These are phyloP conservation scores for Lepidium didymum DNA, from an alignment of 345 rosid species.

Conservation along the genomic window DNA sequence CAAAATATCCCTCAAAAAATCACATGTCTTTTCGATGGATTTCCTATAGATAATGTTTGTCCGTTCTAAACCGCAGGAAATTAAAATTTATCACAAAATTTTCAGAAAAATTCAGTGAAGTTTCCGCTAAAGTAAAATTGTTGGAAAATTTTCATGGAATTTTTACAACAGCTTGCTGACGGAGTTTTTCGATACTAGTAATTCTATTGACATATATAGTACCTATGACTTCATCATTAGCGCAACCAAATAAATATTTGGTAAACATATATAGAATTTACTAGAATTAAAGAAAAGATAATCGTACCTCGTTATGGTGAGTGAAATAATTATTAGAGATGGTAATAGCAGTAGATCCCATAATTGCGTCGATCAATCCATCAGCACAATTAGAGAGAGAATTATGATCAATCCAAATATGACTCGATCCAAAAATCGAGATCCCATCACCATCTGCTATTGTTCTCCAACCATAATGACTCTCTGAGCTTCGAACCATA, in stretches of 20 bases:
- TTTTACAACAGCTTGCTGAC: too few relatives aligned
- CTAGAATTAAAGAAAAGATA: background rate
- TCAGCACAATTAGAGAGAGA: constrained; percentile 71
- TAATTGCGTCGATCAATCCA: constrained; percentile 60
- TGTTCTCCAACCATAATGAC: constrained; percentile 71
- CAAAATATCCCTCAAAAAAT: too few relatives aligned
- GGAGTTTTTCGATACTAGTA: background rate
- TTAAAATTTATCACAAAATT: too few relatives aligned
- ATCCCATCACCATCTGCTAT: constrained; percentile 77
- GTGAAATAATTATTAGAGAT: constrained; percentile 69
- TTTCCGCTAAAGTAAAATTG: too few relatives aligned
- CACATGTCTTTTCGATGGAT: too few relatives aligned
- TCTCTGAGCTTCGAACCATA: constrained; percentile 66
- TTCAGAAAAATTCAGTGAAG: too few relatives aligned
- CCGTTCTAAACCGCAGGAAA: too few relatives aligned
- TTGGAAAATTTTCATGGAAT: too few relatives aligned
- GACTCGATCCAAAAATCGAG: constrained; percentile 69
- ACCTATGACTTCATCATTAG: too few relatives aligned
- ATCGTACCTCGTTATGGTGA: constrained; percentile 61
- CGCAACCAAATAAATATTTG: background rate
- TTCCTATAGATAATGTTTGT: too few relatives aligned
- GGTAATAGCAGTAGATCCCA: constrained; percentile 71
- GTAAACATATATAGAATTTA: background rate
- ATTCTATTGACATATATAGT: background rate
- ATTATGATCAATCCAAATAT: constrained; percentile 84